Percentiles rank a stretch among this genome's conserved stretches.
Evolutionary conservation across 306 rosid species (phyloP).

Genomic region (Casuarina equisetifolia): DNA sequence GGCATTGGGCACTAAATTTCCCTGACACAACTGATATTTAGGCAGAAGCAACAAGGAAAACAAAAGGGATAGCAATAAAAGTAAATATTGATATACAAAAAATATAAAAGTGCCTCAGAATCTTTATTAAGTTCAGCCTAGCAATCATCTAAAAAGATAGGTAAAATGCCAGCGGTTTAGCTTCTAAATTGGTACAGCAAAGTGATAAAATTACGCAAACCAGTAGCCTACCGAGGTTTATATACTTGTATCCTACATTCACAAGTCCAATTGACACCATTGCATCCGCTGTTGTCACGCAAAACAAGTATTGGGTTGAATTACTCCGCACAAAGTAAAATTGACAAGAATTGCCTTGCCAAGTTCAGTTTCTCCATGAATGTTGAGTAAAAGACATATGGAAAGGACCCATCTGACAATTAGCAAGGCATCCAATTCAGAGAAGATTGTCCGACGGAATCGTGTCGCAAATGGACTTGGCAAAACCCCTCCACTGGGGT

Average conservation of each 20-base stretch:
- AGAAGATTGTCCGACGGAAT: slow-evolving; percentile 22
- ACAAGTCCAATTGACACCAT: too few species aligned
- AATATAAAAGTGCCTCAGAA: slow-evolving; percentile 38
- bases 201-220: background rate
- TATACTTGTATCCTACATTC: slow-evolving; percentile 52
- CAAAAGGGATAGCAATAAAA: too few species aligned
- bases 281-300: too few species aligned
- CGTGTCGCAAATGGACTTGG: slow-evolving; percentile 52
- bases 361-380: too few species aligned
- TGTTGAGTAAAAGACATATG: too few species aligned
- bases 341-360: too few species aligned
- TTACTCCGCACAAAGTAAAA: too few species aligned
- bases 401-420: background rate
- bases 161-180: background rate
- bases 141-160: slow-evolving; percentile 58
- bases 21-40: slow-evolving; percentile 38
- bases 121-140: slow-evolving; percentile 75
- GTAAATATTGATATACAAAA: too few species aligned
- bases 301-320: too few species aligned
- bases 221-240: slow-evolving; percentile 52
- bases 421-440: background rate
- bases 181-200: background rate
- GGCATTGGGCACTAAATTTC: slow-evolving; percentile 58
- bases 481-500: slow-evolving; percentile 70
- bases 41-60: too few species aligned